These are phyloP conservation scores for Euclidium syriacum DNA, from an alignment of 345 rosid species.

Conservation along the genomic window DNA sequence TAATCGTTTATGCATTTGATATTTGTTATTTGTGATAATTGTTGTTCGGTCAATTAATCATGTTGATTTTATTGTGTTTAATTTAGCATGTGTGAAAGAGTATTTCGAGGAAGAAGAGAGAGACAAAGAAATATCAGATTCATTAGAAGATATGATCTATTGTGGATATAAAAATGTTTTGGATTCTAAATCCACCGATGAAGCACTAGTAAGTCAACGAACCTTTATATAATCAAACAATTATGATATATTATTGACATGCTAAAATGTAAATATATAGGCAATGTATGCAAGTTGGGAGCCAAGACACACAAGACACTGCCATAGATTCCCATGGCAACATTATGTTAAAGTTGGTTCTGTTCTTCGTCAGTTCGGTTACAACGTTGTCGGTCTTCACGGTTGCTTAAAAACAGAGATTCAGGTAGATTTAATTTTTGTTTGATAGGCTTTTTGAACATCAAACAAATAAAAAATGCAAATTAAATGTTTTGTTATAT, in stretches of 20 bases:
- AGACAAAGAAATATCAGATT: slow-evolving; percentile 16
- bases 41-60: neutral
- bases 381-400: slow-evolving; percentile 69
- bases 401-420: slow-evolving; percentile 75
- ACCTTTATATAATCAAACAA: neutral
- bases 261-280: slow-evolving; percentile 20
- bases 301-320: slow-evolving; percentile 57
- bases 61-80: neutral
- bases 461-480: too few species aligned
- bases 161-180: slow-evolving; percentile 59
- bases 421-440: slow-evolving; percentile 37
- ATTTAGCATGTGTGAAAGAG: slow-evolving; percentile 53
- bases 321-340: slow-evolving; percentile 57
- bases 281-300: slow-evolving; percentile 87
- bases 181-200: slow-evolving; percentile 74
- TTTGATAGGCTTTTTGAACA: too few species aligned
- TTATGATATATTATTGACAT: neutral
- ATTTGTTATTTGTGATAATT: neutral
- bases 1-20: too few species aligned
- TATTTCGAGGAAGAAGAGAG: slow-evolving; percentile 42
- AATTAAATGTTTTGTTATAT: too few species aligned
- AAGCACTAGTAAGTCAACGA: slow-evolving; percentile 46
- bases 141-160: slow-evolving; percentile 49
- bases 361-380: slow-evolving; percentile 76
- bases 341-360: slow-evolving; percentile 72